Evolutionary conservation across 164 flowering plant species (phyloP).

Genomic region (Buxus sempervirens): DNA sequence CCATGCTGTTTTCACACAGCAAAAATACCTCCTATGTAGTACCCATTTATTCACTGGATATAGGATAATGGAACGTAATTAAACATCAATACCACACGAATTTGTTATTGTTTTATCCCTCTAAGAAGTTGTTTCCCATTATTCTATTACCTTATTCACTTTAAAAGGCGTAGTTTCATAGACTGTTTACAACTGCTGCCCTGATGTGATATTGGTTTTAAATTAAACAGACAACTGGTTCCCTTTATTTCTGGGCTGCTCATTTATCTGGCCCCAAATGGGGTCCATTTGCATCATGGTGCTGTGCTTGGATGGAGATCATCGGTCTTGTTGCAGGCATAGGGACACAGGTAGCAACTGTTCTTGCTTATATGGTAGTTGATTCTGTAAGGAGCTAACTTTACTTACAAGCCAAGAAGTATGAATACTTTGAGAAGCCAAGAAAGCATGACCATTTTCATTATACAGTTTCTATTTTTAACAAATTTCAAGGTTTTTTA

Average conservation of each 20-base stretch:
- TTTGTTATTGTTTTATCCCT: neutral
- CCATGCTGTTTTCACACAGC: no score
- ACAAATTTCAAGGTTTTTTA: no score
- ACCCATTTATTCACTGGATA: neutral
- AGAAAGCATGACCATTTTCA: no score
- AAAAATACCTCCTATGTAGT: no score
- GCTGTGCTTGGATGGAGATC: constrained; percentile 72
- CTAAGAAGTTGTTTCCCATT: neutral
- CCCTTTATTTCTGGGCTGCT: constrained; percentile 73
- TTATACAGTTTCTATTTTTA: no score
- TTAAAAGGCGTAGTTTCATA: no score
- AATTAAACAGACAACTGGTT: constrained; percentile 55
- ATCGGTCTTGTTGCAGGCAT: constrained; percentile 71
- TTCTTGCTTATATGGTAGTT: neutral
- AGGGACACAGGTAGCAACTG: constrained; percentile 50
- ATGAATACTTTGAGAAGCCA: no score
- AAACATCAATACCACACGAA: no score
- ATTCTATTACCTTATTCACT: neutral
- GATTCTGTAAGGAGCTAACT: neutral
- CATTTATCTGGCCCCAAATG: constrained; percentile 68
- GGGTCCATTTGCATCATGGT: constrained; percentile 76
- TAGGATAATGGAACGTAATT: neutral
- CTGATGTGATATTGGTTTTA: constrained; percentile 9
- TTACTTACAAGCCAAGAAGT: neutral
- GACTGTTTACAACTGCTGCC: neutral